phyloP scores from a whole-genome alignment of 495 filamentous ascomycete species.

The Jackrogersella minutella region DNA sequence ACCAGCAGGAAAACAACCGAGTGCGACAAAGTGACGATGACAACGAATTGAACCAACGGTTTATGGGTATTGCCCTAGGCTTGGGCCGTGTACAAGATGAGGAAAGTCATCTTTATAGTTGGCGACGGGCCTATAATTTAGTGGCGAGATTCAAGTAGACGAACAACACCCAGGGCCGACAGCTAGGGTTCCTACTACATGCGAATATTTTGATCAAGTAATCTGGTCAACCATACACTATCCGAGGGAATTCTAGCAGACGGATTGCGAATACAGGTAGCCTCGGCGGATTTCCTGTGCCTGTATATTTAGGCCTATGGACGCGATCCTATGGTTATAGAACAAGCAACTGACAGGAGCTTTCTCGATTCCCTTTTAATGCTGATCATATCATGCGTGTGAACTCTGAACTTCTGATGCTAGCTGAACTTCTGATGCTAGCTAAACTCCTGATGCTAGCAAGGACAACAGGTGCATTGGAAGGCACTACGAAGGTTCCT shows the following conservation, averaged over 20 bases:
- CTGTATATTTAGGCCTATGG: neutral
- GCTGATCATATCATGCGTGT: neutral
- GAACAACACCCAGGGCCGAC: neutral
- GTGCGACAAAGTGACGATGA: slow-evolving; percentile 20
- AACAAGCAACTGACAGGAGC: neutral
- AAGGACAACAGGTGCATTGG: too few relatives aligned
- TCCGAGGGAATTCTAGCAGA: neutral
- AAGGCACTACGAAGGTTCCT: too few relatives aligned
- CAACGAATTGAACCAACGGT: neutral
- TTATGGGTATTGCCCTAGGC: neutral
- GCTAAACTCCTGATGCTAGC: too few relatives aligned
- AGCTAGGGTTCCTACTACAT: neutral
- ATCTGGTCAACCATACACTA: neutral
- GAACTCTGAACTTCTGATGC: neutral
- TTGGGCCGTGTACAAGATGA: neutral
- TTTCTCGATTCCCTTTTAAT: neutral
- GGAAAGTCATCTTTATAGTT: slow-evolving; percentile 1
- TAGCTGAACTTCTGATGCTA: too few relatives aligned
- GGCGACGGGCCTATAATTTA: neutral
- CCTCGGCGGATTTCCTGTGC: neutral
- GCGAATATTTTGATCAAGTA: neutral
- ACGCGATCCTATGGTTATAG: neutral
- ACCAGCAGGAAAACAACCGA: slow-evolving; percentile 39
- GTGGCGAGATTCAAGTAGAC: neutral
- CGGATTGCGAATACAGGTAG: neutral